Evolutionary conservation across 2,329 filamentous ascomycete genomes (phyloP), one percentile per base, ranked within the genome.

Genomic region (Ambrosiella cleistominuta): DNA sequence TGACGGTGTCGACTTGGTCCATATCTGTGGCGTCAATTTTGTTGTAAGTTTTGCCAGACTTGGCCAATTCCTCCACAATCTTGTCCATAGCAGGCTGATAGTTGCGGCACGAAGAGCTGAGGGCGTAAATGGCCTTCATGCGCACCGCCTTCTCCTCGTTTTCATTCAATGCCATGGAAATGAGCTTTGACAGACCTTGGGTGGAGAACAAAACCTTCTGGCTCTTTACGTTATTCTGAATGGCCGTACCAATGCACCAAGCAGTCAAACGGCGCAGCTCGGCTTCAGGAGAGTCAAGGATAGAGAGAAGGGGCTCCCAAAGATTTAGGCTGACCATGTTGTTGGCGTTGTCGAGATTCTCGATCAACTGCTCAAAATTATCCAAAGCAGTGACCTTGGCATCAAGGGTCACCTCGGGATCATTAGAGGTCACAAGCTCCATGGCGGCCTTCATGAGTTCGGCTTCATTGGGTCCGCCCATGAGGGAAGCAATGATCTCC

Each of bases 301-400:
- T 80, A 7, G 75, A 71, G 9, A 96, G 74, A 44, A 98, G 74
- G 8, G 88, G 88, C 9, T 79, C 78, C 93, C 93, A 98, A 38
- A 97, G 76, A 6, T 78, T 78, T 17, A 96, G 73, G 36, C 79
- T 79, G 63, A 82, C 82, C 64, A 98, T 79, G 71, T 96, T 94
- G 75, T 97, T 98, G 60, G 93, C 91, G 69, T 98, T 98, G 75
- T 98, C 93, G 65, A 97, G 81, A 62, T 80, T 82, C 74, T 96
- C 89, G 65, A 96, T 85, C 60, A 95, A 75, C 70, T 95, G 88
- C 73, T 95, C 90, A 62, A 96, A 85, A 72, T 96, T 95, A 77
- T 95, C 90, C 70, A 95, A 94, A 42, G 90, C 90, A 60, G 83
- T 79, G 57, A 94, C 71, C 69, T 87, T 88, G 70, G 88, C 80